A percentile compares a stretch with the other conserved stretches of the same genome.
phyloP scores from a whole-genome alignment of 2,329 filamentous ascomycete species.

The Trichoderma breve region DNA sequence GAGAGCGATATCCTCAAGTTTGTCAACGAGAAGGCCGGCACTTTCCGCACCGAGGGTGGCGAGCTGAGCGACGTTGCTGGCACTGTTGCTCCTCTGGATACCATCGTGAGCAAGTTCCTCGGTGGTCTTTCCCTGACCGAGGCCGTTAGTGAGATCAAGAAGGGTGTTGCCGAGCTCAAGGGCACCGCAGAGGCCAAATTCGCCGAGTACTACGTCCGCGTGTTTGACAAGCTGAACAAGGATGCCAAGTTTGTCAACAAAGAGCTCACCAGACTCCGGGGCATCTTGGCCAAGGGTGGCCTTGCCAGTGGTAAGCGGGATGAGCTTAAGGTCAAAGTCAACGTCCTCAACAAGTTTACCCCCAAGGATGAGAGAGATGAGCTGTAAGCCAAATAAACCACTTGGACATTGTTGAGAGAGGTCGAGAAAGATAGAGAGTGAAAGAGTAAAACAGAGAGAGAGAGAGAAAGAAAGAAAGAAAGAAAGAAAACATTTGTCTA shows the following conservation, averaged over 20 bases:
- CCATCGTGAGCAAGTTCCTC: conserved; percentile 70
- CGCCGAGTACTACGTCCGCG: conserved; percentile 90
- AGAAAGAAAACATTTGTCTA: neutral
- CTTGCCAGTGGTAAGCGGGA: conserved; percentile 83
- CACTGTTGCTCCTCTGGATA: conserved; percentile 76
- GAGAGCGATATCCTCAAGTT: conserved; percentile 76
- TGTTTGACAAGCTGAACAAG: conserved; percentile 78
- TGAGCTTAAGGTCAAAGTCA: conserved; percentile 80
- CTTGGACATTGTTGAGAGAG: neutral
- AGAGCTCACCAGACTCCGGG: conserved; percentile 77
- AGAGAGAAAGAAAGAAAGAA: neutral
- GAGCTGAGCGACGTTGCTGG: conserved; percentile 76
- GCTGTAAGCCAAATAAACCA: conserved; percentile 30
- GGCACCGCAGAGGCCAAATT: conserved; percentile 68
- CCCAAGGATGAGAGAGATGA: conserved; percentile 59
- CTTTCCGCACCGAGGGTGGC: conserved; percentile 78
- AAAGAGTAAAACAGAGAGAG: neutral
- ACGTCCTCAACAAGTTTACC: conserved; percentile 79
- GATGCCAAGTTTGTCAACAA: conserved; percentile 79
- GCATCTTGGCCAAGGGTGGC: conserved; percentile 81
- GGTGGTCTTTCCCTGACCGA: conserved; percentile 61
- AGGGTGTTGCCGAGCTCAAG: conserved; percentile 64
- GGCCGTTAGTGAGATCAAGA: conserved; percentile 68
- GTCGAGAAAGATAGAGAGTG: neutral
- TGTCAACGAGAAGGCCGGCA: conserved; percentile 86